Conservation (phyloP, 2,329 filamentous ascomycete genomes). For the Microcyclospora tardicrescens region DNA sequence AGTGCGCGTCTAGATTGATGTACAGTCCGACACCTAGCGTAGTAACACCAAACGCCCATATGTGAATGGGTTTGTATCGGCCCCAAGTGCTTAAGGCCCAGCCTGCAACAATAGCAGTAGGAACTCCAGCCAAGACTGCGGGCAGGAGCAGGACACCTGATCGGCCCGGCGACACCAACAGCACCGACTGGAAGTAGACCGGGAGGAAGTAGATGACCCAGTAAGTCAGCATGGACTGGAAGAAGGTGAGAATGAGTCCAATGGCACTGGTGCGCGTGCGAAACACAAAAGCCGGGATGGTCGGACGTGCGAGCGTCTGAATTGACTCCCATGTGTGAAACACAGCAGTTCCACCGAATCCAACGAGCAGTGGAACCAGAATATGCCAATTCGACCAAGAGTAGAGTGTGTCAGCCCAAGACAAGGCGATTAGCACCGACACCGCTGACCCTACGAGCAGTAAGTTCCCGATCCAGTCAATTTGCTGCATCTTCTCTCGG, state of each 20-base stretch:
- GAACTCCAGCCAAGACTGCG: slow-evolving; percentile 12
- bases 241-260: slow-evolving; percentile 24
- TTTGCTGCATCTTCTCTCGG: background rate
- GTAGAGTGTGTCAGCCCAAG: slow-evolving; percentile 9
- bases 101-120: slow-evolving; percentile 31
- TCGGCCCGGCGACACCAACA: slow-evolving; percentile 45
- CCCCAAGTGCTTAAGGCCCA: slow-evolving; percentile 38
- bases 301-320: background rate
- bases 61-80: slow-evolving; percentile 35
- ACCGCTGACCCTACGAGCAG: background rate
- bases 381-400: slow-evolving; percentile 31
- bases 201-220: slow-evolving; percentile 51
- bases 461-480: background rate
- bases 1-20: slow-evolving; percentile 27
- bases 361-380: slow-evolving; percentile 33
- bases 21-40: slow-evolving; percentile 37
- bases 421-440: background rate
- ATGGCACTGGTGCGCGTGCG: slow-evolving; percentile 26
- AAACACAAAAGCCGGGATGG: background rate
- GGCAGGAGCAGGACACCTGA: slow-evolving; percentile 52
- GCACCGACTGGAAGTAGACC: slow-evolving; percentile 58
- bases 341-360: slow-evolving; percentile 26
- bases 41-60: slow-evolving; percentile 13
- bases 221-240: slow-evolving; percentile 24
- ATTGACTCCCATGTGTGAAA: slow-evolving; percentile 12